Percentiles rank a stretch among this genome's conserved stretches.
phyloP scores from a whole-genome alignment of 2,329 filamentous ascomycete genomes.

The Cercospora sojina region DNA sequence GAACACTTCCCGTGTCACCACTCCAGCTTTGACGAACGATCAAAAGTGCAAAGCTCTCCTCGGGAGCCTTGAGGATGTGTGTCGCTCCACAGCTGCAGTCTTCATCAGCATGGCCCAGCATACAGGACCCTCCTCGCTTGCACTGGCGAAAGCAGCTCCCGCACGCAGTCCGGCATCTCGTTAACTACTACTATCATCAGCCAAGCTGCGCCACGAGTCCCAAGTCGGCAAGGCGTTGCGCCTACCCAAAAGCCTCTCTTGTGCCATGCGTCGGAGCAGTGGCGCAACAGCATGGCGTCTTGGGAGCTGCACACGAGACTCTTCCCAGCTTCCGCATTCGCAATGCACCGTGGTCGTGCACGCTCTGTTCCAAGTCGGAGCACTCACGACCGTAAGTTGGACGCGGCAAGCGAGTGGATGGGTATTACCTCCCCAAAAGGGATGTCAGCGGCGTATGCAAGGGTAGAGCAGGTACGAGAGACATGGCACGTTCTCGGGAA shows the following conservation, averaged over 20 bases:
- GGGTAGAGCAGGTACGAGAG: slow-evolving; percentile 18
- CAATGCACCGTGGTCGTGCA: background rate
- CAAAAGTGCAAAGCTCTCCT: too few species aligned
- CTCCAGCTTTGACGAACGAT: background rate
- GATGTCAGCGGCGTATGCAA: slow-evolving; percentile 13
- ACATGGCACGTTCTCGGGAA: slow-evolving; percentile 10
- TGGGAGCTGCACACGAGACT: background rate
- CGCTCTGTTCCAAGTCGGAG: too few species aligned
- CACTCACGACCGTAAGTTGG: too few species aligned
- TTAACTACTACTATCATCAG: background rate
- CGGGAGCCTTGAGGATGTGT: too few species aligned
- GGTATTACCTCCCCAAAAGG: background rate
- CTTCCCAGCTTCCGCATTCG: background rate
- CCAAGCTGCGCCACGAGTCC: slow-evolving; percentile 12
- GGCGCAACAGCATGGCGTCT: slow-evolving; percentile 2
- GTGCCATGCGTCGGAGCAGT: slow-evolving; percentile 9
- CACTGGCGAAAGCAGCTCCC: background rate
- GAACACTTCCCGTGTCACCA: background rate
- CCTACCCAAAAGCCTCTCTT: slow-evolving; percentile 7
- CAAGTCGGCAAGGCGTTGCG: slow-evolving; percentile 2
- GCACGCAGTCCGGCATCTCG: background rate
- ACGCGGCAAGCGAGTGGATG: background rate
- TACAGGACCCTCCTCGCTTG: background rate
- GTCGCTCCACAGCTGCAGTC: background rate
- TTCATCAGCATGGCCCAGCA: background rate